Conservation (phyloP, 2,329 filamentous ascomycete species). For the Penicillium concentricum region DNA sequence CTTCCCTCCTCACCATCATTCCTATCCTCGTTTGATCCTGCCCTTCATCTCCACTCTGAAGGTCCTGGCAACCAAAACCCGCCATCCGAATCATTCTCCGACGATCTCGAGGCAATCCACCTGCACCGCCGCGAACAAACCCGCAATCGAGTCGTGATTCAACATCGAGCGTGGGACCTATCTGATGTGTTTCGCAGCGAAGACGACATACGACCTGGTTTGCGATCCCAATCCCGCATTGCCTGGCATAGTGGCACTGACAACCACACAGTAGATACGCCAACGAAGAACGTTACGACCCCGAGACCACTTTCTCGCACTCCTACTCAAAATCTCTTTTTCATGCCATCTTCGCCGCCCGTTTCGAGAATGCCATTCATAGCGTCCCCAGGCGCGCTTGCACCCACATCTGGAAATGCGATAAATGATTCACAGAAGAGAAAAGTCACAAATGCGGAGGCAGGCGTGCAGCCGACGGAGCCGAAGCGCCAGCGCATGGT, state of each 20-base stretch:
- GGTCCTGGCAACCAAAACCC: conserved; percentile 20
- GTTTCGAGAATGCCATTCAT: conserved; percentile 41
- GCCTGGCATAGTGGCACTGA: background rate
- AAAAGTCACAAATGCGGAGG: conserved; percentile 33
- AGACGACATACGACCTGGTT: conserved; percentile 41
- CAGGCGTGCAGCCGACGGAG: conserved; percentile 27
- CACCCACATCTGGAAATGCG: conserved; percentile 39
- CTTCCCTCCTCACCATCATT: conserved; percentile 36
- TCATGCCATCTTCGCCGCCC: conserved; percentile 37
- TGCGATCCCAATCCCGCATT: background rate
- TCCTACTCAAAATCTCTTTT: conserved; percentile 13
- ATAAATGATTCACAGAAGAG: conserved; percentile 40
- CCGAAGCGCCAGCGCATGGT: conserved; percentile 43
- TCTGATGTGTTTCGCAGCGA: conserved; percentile 45
- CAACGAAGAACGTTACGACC: conserved; percentile 30
- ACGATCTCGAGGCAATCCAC: conserved; percentile 43
- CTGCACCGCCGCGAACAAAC: conserved; percentile 33
- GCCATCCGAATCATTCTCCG: conserved; percentile 37
- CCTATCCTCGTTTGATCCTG: conserved; percentile 53
- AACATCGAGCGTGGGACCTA: conserved; percentile 44
- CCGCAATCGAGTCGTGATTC: conserved; percentile 42
- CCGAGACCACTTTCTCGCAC: conserved; percentile 13
- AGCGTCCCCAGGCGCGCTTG: conserved; percentile 40
- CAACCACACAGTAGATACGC: conserved; percentile 32
- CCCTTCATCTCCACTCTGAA: conserved; percentile 51